phyloP scores from a whole-genome alignment of 2,329 filamentous ascomycete species.

The Aureobasidium mangrovei region DNA sequence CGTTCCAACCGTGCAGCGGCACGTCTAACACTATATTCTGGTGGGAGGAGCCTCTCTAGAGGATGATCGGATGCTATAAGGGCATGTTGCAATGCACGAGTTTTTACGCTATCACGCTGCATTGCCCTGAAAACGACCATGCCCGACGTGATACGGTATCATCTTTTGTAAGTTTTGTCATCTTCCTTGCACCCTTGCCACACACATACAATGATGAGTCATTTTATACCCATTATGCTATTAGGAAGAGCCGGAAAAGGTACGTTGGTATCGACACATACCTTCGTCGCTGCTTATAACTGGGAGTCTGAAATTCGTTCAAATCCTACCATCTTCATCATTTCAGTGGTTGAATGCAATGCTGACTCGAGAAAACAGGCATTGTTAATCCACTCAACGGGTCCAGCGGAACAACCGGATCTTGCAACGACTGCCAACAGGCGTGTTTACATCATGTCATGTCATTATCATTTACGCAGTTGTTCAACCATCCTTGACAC shows the following conservation, averaged over 20 bases:
- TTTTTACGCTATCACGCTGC: no score
- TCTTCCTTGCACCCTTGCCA: constrained; percentile 1
- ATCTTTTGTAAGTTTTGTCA: constrained; percentile 10
- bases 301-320: constrained; percentile 33
- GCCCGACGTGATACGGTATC: neutral
- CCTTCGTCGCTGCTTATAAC: constrained; percentile 43
- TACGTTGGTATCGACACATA: constrained; percentile 43
- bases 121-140: no score
- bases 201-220: constrained; percentile 27
- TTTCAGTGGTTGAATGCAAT: neutral
- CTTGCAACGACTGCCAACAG: neutral
- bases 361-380: neutral
- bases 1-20: neutral
- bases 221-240: constrained; percentile 26
- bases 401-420: neutral
- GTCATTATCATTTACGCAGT: constrained; percentile 3
- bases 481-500: neutral
- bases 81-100: no score
- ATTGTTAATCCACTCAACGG: no score
- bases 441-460: neutral
- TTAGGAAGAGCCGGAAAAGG: constrained; percentile 48
- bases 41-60: no score
- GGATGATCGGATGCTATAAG: no score
- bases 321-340: neutral
- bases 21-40: constrained; percentile 4